These are phyloP conservation scores for Xerocomellus amylosporus DNA, from an alignment of 768 basidiomycete species.

Conservation along the genomic window DNA sequence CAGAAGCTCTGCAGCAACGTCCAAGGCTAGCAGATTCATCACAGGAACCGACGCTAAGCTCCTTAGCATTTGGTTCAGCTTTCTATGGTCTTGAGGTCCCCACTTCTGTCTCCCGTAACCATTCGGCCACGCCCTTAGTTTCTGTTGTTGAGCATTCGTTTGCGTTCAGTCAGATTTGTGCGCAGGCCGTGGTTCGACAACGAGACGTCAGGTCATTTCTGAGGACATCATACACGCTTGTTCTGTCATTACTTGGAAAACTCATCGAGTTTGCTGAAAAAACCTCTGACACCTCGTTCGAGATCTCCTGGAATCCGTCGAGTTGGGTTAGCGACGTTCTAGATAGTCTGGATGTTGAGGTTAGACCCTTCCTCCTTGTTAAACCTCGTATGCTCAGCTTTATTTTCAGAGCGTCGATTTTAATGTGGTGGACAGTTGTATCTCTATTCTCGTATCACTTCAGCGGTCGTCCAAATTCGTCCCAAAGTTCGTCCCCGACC, in stretches of 20 bases:
- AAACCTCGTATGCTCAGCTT: not conserved
- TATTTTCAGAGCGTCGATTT: conserved; percentile 47
- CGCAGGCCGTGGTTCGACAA: conserved; percentile 35
- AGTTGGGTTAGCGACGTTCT: conserved; percentile 63
- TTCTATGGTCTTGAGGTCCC: conserved; percentile 54
- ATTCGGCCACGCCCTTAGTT: conserved; percentile 46
- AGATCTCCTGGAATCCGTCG: conserved; percentile 57
- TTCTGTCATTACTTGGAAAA: conserved; percentile 49
- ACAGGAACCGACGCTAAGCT: conserved; percentile 34
- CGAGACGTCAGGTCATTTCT: conserved; percentile 32
- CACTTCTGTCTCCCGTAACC: conserved; percentile 25
- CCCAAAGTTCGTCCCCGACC: conserved; percentile 54
- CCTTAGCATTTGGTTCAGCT: conserved; percentile 55
- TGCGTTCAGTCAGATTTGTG: conserved; percentile 46
- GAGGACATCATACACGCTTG: conserved; percentile 52
- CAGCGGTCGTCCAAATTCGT: conserved; percentile 48
- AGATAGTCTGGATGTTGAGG: conserved; percentile 53
- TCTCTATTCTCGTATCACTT: conserved; percentile 55
- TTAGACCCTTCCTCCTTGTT: conserved; percentile 26
- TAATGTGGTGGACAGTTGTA: conserved; percentile 58
- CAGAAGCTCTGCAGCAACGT: conserved; percentile 48
- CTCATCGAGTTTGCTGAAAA: conserved; percentile 45
- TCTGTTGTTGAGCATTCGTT: conserved; percentile 56
- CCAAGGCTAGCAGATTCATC: conserved; percentile 43
- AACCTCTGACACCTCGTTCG: conserved; percentile 30